Base-by-base conservation (phyloP, 441 rosid species). In the Kokia cookei region DNA sequence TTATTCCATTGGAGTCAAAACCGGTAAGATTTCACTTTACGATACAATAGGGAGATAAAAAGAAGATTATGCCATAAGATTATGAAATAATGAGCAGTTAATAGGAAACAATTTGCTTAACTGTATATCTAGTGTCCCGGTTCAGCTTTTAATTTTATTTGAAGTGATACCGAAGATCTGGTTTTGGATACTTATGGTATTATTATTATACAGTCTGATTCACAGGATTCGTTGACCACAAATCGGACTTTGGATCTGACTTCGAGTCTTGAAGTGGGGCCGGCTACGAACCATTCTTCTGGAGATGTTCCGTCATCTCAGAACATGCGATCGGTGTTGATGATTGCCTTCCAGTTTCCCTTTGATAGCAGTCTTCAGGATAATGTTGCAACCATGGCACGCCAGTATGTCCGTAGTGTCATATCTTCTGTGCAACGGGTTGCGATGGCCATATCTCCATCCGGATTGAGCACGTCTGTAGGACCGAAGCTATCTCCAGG, bases 311-410 rank as follows among this genome's bases (percentile, higher is more conserved):
- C 79, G 42, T 76, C 95, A 6, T 67, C 80, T 77, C 87, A 86
- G 8, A 79, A 77, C 71, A 66, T 89, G 8, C 88, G 98, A 69
- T 96, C 98, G 1, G 93, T 96, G 57, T 85, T 96, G 80, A 94
- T 98, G 5, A 94, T 96, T n/a, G 98, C 99, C 68, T 94, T 96
- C 79, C 98, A 96, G 80, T 94, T 96, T 84, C 98, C 99, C 11
- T 94, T 91, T 55, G 98, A 94, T 74, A 84, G 83, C 86, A 87
- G 82, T 79, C 84, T 93, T 67, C 98, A 91, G 75, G 99, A 96
- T 0, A 94, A 88, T 80, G 99, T 96, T 72, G 96, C 95, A 0
- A 82, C 88, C 78, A 94, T 96, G 99, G 99, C 98, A 22, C 87
- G 96, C 3, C 98, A 96, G 75, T 96, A 96, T 57, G 86, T 96